phyloP scores from a whole-genome alignment of 176 grass and related monocot genomes.

The Bothriochloa decipiens region DNA sequence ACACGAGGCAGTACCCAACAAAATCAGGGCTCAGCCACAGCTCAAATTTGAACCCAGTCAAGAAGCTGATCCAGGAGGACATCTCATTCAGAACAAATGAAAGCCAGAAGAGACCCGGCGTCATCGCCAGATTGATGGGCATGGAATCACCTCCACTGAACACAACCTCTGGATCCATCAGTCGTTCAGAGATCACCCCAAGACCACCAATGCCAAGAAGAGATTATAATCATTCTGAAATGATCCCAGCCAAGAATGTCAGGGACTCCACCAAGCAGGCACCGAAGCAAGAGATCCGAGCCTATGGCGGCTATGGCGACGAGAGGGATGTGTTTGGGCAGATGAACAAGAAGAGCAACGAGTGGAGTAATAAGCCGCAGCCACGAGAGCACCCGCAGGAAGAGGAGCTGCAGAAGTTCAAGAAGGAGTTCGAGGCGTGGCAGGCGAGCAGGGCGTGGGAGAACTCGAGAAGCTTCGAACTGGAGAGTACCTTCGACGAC shows the following conservation, averaged over 20 bases:
- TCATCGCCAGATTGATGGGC: slow-evolving; percentile 93
- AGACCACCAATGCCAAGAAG: slow-evolving; percentile 47
- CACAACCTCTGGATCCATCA: slow-evolving; percentile 19
- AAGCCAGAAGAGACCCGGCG: slow-evolving; percentile 60
- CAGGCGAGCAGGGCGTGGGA: slow-evolving; percentile 67
- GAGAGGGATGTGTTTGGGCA: slow-evolving; percentile 41
- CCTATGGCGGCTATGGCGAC: slow-evolving; percentile 24
- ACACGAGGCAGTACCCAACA: slow-evolving; percentile 61
- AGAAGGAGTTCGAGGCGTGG: slow-evolving; percentile 91
- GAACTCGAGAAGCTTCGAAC: slow-evolving; percentile 53
- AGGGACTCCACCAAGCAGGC: slow-evolving; percentile 22
- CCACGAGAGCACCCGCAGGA: slow-evolving; percentile 93
- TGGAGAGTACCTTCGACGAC: slow-evolving; percentile 40
- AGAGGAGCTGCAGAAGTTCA: slow-evolving; percentile 95
- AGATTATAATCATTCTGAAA: slow-evolving; percentile 9
- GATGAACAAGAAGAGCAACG: slow-evolving; percentile 42
- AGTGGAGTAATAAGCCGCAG: slow-evolving; percentile 60
- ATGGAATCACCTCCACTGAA: slow-evolving; percentile 74
- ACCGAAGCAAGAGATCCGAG: slow-evolving; percentile 27
- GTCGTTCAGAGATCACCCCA: slow-evolving; percentile 2
- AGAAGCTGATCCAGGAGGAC: slow-evolving; percentile 71
- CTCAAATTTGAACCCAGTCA: slow-evolving; percentile 31
- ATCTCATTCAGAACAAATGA: slow-evolving; percentile 53
- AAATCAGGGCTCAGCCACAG: slow-evolving; percentile 41
- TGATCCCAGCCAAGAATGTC: slow-evolving; percentile 39